Conservation (phyloP, 345 rosid genomes). For the Nephelium lappaceum region DNA sequence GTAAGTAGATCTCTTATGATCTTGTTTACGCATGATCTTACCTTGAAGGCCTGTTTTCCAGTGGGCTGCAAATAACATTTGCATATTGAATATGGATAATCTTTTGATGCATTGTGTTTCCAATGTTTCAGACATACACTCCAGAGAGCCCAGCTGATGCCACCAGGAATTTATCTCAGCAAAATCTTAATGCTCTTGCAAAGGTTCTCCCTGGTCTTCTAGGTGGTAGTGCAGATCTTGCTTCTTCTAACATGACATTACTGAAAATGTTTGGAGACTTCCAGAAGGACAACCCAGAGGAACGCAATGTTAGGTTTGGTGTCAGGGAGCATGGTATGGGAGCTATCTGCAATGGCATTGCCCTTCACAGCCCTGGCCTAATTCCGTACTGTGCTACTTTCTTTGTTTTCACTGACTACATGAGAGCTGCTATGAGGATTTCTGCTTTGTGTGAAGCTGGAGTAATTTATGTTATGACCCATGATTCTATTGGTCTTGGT, state of each 20-base stretch:
- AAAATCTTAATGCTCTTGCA: conserved; percentile 80
- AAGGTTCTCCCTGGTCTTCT: conserved; percentile 86
- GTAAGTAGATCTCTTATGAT: conserved; percentile 45
- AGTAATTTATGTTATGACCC: conserved; percentile 98
- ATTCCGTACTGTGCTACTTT: conserved; percentile 98
- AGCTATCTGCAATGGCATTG: conserved; percentile 93
- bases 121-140: conserved; percentile 66
- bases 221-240: conserved; percentile 99
- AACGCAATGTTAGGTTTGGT: conserved; percentile 88
- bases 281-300: conserved; percentile 92
- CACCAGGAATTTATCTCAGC: conserved; percentile 91
- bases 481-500: conserved; percentile 98
- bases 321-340: conserved; percentile 99
- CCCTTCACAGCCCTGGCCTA: conserved; percentile 85
- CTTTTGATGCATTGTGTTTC: conserved; percentile 23
- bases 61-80: background rate
- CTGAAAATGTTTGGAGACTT: conserved; percentile 88
- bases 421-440: conserved; percentile 97
- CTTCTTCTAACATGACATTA: conserved; percentile 97
- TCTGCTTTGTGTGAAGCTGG: conserved; percentile 88
- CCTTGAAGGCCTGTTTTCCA: background rate
- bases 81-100: conserved; percentile 6
- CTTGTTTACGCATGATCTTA: conserved; percentile 3
- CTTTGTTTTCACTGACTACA: conserved; percentile 99
- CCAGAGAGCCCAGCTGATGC: conserved; percentile 93